These are phyloP conservation scores for Lotus japonicus DNA, from an alignment of 306 rosid species.

Conservation along the genomic window DNA sequence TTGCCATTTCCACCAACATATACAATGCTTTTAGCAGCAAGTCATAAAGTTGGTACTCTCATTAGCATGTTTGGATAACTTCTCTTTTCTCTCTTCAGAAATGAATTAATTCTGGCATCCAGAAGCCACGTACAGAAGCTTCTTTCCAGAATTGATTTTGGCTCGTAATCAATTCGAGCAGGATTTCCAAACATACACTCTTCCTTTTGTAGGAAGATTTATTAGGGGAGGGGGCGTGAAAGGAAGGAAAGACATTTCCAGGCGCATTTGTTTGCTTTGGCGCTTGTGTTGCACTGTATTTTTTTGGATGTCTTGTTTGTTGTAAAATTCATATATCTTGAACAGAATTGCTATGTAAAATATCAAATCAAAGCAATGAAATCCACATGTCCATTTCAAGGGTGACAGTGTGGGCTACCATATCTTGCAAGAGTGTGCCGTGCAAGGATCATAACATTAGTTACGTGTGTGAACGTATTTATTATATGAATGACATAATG, in stretches of 20 bases:
- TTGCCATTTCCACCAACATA: constrained; percentile 75
- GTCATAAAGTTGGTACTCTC: constrained; percentile 2
- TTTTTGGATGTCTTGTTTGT: constrained; percentile 2
- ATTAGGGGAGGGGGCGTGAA: neutral
- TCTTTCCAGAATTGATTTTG: too few species aligned
- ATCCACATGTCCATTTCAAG: neutral
- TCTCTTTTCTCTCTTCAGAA: too few species aligned
- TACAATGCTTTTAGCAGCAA: constrained; percentile 32
- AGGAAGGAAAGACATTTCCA: neutral
- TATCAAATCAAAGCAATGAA: neutral
- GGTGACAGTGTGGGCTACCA: neutral
- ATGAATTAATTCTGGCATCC: too few species aligned
- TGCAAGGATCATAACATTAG: neutral
- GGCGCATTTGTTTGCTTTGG: neutral
- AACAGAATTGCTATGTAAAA: constrained; percentile 6
- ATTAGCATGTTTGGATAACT: too few species aligned
- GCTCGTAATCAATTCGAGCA: too few species aligned
- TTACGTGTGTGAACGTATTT: neutral
- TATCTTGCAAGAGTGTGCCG: neutral
- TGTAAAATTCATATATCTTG: neutral
- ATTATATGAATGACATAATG: neutral
- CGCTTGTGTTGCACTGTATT: neutral
- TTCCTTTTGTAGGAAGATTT: neutral
- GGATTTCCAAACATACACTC: neutral
- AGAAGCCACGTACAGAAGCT: too few species aligned